phyloP scores from a whole-genome alignment of 2,329 filamentous ascomycete species.

The Macroventuria anomochaeta region DNA sequence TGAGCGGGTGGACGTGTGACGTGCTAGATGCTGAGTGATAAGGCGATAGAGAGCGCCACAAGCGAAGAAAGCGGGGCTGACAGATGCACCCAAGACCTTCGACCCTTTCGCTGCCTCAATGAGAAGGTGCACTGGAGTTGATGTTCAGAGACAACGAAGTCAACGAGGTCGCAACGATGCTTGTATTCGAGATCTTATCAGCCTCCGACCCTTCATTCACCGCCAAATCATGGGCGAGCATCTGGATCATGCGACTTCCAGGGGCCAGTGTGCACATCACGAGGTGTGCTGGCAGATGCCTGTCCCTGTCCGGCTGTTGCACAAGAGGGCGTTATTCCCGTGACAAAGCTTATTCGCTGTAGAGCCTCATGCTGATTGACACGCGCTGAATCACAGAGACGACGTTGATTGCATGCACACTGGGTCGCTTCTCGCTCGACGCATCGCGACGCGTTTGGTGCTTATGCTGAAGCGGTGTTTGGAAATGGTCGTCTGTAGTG shows the following conservation, averaged over 20 bases:
- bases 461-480: no score
- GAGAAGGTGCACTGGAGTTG: no score
- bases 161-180: no score
- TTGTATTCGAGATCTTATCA: not conserved
- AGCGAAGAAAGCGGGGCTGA: slow-evolving; percentile 22
- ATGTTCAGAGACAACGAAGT: not conserved
- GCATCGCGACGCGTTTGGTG: not conserved
- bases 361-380: not conserved
- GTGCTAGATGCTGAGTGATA: slow-evolving; percentile 29
- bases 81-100: slow-evolving; percentile 10
- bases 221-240: slow-evolving; percentile 14
- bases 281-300: slow-evolving; percentile 31
- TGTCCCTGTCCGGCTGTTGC: slow-evolving; percentile 12
- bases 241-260: slow-evolving; percentile 25
- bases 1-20: slow-evolving; percentile 28
- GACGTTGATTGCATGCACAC: not conserved
- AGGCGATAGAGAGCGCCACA: slow-evolving; percentile 36
- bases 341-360: not conserved
- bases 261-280: slow-evolving; percentile 24
- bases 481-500: no score
- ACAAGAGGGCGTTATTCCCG: not conserved
- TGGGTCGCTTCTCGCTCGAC: not conserved
- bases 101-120: no score
- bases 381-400: not conserved
- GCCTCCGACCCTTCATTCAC: not conserved